These are phyloP conservation scores for Piper longum DNA, from an alignment of 164 flowering plant species.

Conservation along the genomic window DNA sequence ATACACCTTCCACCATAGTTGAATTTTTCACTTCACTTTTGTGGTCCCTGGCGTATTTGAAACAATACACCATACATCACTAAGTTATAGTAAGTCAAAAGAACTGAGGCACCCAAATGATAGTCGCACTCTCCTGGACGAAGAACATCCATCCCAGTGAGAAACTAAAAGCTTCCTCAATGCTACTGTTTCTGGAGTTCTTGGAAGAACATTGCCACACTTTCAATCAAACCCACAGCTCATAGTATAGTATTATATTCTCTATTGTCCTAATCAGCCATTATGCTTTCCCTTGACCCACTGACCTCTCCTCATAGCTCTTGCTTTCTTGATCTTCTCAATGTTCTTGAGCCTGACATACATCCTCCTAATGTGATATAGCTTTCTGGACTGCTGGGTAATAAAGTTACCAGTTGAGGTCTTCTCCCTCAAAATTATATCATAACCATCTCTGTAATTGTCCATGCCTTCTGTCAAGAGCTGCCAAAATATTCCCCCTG, in stretches of 20 bases:
- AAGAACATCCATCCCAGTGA: conserved; percentile 16
- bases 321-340: conserved; percentile 28
- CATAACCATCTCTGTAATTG: conserved; percentile 58
- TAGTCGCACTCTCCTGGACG: conserved; percentile 17
- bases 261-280: conserved; percentile 12
- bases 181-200: neutral
- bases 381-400: conserved; percentile 43
- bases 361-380: conserved; percentile 27
- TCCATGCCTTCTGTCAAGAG: conserved; percentile 61
- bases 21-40: neutral
- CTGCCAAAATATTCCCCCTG: conserved; percentile 78
- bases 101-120: neutral
- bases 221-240: neutral
- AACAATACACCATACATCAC: neutral
- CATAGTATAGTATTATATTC: neutral
- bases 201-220: neutral
- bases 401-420: conserved; percentile 43
- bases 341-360: conserved; percentile 25
- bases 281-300: conserved; percentile 13
- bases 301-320: conserved; percentile 19
- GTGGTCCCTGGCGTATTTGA: neutral
- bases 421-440: conserved; percentile 42
- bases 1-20: too few relatives aligned
- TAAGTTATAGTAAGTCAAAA: neutral
- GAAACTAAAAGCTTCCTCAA: neutral